Evolutionary conservation across 108 stramenopile species (phyloP), one percentile per base, ranked within the genome.

Genomic region (Cylindrotheca closterium): DNA sequence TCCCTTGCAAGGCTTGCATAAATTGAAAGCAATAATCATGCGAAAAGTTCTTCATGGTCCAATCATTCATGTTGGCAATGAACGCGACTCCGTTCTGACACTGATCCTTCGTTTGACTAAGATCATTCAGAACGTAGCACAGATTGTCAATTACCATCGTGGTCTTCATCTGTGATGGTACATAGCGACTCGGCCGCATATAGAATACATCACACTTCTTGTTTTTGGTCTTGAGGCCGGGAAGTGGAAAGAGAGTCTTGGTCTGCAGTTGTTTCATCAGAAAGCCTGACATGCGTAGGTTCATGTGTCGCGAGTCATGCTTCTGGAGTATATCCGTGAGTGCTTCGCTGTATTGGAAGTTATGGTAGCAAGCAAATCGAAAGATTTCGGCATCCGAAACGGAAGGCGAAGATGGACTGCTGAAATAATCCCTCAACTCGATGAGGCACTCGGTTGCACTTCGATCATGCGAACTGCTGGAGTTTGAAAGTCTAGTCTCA

Each of bases 61-160:
- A 80, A 26, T 65, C 63, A 22, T 70, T 60, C 83, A 84, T 84
- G 62, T 84, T 74, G 28, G 79, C 76, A 27, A 84, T 50, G 51
- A 84, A 78, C 26, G 53, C 79, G n/a, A 84, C 78, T 4, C 82
- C 78, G 28, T 75, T 50, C 19, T 55, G 60, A 63, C 26, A 57
- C 27, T 55, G 60, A 22, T 51, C 32, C 61, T 64, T 58, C 51
- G 55, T 55, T 51, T n/a, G n/a, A n/a, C n/a, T n/a, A n/a, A n/a
- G n/a, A n/a, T 78, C 71, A 17, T 68, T 59, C 73, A 83, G 77
- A 28, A 42, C 47, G 32, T 75, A 83, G 28, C 52, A 71, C 17
- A 83, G 63, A 55, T 77, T 79, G 30, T 77, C 74, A 65, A 80
- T 83, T 37, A 83, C 51, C 17, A 30, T 28, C n/a, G 67, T 57